Base-by-base conservation (phyloP, 1,284 basidiomycete species). In the Cutaneotrichosporon dermatis region DNA sequence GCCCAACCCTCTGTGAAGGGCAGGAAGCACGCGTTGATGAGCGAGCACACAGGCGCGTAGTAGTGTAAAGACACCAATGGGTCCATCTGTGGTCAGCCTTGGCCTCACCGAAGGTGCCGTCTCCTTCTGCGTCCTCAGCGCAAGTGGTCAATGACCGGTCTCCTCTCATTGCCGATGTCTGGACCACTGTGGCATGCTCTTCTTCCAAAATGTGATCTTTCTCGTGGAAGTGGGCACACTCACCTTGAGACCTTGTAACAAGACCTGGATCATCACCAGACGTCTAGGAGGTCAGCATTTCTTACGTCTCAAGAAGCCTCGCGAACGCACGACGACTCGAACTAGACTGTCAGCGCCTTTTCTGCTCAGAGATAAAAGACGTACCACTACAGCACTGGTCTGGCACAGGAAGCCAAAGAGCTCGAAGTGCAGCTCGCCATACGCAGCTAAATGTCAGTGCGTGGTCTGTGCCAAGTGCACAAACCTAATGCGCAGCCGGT, bases 1-100 rank as follows among this genome's bases (percentile, higher is more conserved):
- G 83, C 87, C n/a, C 91, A 79, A 4, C 93, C 92, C 77, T 97
- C 92, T 0, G 89, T 92, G 79, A 95, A 89, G 11, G 91, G 90
- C 10, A 97, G 77, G 61, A 93, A 82, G 57, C 84, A 77, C 36
- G 92, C 83, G 78, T 96, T 97, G 80, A 97, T 88, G 57, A 83
- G 76, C 1, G 94, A 91, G 76, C 94, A 97, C 10, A 75, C 89
- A 13, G 91, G 91, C 8, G 91, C 91, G 76, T 92, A 94, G 82
- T 96, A 98, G 81, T 97, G 91, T 58, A 98, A 81, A 36, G 92
- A 96, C 35, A 95, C 92, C 35, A 97, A 84, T 3, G 94, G 94
- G 78, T 96, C 92, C 93, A 97, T 92, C 82, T 97, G 54, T 2
- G 15, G 34, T 58, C 40, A 53, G 53, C 25, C 25, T 25, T 2